Conservation (phyloP, 352 stramenopile genomes). For the Pythium utonaiense region DNA sequence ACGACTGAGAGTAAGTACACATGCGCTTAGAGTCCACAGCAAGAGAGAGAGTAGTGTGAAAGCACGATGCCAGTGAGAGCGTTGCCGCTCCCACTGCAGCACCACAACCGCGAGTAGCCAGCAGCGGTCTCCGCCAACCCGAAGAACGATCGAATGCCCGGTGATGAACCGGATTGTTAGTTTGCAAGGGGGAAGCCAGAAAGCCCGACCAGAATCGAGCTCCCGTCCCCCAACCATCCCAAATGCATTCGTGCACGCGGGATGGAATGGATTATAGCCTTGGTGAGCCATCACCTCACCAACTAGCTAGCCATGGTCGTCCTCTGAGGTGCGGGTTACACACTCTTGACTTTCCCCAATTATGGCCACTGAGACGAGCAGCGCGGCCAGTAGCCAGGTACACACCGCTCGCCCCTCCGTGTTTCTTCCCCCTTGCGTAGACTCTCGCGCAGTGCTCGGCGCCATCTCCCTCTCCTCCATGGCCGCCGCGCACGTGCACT, state of each 20-base stretch:
- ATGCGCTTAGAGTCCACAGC: neutral
- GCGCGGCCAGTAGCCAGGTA: too few species aligned
- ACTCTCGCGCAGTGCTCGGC: constrained; percentile 2
- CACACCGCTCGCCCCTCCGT: neutral
- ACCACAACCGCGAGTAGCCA: neutral
- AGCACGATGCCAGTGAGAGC: neutral
- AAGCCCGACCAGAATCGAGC: too few species aligned
- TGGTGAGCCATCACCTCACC: constrained; percentile 72
- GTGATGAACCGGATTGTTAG: constrained; percentile 28
- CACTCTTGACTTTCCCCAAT: constrained; percentile 3
- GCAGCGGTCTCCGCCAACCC: neutral
- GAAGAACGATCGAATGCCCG: constrained; percentile 26
- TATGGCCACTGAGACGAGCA: neutral
- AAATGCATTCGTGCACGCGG: neutral
- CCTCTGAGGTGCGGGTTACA: constrained; percentile 16
- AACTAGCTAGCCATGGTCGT: constrained; percentile 48
- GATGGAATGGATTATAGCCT: constrained; percentile 73
- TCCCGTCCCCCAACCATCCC: constrained; percentile 2
- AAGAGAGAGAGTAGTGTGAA: neutral
- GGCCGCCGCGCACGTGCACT: neutral
- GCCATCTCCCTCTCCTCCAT: neutral
- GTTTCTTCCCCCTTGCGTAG: constrained; percentile 1
- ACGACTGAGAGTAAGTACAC: constrained; percentile 6
- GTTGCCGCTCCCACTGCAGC: constrained; percentile 3
- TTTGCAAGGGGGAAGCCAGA: constrained; percentile 1